phyloP scores from a whole-genome alignment of 768 basidiomycete species.

The Phanerodontia chrysosporium region DNA sequence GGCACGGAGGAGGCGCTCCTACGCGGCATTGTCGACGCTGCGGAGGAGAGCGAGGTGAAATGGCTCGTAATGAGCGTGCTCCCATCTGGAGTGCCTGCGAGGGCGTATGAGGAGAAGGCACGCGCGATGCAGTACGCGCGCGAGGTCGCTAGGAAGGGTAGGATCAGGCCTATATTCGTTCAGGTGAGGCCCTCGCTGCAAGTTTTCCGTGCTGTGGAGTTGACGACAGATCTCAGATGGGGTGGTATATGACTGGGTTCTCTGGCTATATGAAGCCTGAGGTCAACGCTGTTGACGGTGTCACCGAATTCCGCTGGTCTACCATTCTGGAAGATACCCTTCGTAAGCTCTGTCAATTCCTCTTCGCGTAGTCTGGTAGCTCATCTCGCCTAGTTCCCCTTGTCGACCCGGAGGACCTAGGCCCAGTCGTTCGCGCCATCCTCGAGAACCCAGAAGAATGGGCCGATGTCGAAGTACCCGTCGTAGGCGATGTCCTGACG shows the following conservation, averaged over 20 bases:
- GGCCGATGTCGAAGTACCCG: constrained; percentile 2
- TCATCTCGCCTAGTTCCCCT: constrained; percentile 2
- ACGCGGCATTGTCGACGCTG: constrained; percentile 1
- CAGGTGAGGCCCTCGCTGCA: not conserved
- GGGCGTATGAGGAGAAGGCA: constrained; percentile 3
- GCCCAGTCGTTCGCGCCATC: constrained; percentile 8
- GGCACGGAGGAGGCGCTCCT: constrained; percentile 5
- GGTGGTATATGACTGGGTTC: constrained; percentile 7
- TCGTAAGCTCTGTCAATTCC: not conserved
- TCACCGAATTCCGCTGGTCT: constrained; percentile 7
- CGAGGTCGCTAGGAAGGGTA: not conserved
- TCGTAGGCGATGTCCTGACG: constrained; percentile 6
- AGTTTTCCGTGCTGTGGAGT: not conserved
- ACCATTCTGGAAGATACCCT: not conserved
- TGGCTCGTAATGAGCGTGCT: constrained; percentile 1
- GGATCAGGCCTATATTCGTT: not conserved
- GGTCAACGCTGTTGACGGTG: not conserved
- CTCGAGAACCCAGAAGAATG: constrained; percentile 5
- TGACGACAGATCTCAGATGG: not conserved
- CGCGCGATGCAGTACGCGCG: constrained; percentile 6
- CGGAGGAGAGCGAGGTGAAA: not conserved
- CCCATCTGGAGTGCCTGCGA: constrained; percentile 1
- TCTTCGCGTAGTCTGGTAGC: not conserved
- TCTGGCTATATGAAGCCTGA: not conserved
- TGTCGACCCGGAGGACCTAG: constrained; percentile 2